Percentiles rank a stretch among this genome's conserved stretches.
phyloP scores from a whole-genome alignment of 108 stramenopile genomes.

The Skeletonema marinoi region DNA sequence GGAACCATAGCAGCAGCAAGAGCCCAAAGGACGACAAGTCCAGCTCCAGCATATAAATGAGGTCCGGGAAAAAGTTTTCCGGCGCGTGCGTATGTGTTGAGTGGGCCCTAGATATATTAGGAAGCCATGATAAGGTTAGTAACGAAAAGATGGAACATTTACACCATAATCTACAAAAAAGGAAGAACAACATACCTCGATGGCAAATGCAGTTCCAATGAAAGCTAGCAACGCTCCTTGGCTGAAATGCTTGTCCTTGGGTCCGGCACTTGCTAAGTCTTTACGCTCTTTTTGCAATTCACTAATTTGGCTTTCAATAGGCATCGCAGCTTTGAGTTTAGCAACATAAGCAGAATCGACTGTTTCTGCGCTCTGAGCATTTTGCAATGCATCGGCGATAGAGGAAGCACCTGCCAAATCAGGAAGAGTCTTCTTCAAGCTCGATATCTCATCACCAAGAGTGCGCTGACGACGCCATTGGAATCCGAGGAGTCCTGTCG shows the following conservation, averaged over 20 bases:
- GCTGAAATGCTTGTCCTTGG: slow-evolving; percentile 89
- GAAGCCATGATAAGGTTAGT: background rate
- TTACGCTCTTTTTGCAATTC: slow-evolving; percentile 83
- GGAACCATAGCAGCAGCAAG: slow-evolving; percentile 89
- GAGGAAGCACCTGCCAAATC: slow-evolving; percentile 47
- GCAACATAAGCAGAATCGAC: slow-evolving; percentile 50
- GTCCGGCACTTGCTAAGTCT: slow-evolving; percentile 57
- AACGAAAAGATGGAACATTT: background rate
- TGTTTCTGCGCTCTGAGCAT: slow-evolving; percentile 55
- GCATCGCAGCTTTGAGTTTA: slow-evolving; percentile 55
- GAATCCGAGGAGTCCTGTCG: slow-evolving; percentile 89
- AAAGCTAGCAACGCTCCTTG: slow-evolving; percentile 88
- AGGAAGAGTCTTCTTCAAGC: slow-evolving; percentile 69
- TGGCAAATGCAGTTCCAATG: slow-evolving; percentile 90
- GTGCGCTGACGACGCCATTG: slow-evolving; percentile 94
- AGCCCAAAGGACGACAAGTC: slow-evolving; percentile 93
- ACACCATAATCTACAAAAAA: slow-evolving; percentile 1
- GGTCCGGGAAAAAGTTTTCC: slow-evolving; percentile 98
- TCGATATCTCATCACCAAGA: slow-evolving; percentile 84
- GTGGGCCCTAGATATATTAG: slow-evolving; percentile 70
- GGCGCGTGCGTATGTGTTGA: slow-evolving; percentile 96
- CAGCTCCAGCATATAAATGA: slow-evolving; percentile 97
- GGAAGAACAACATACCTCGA: slow-evolving; percentile 72
- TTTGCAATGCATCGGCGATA: slow-evolving; percentile 49
- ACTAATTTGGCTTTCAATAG: slow-evolving; percentile 66